Percentiles rank a stretch among this genome's conserved stretches.
Conservation (phyloP, 1,284 basidiomycete genomes). For the Ustilago esculenta region DNA sequence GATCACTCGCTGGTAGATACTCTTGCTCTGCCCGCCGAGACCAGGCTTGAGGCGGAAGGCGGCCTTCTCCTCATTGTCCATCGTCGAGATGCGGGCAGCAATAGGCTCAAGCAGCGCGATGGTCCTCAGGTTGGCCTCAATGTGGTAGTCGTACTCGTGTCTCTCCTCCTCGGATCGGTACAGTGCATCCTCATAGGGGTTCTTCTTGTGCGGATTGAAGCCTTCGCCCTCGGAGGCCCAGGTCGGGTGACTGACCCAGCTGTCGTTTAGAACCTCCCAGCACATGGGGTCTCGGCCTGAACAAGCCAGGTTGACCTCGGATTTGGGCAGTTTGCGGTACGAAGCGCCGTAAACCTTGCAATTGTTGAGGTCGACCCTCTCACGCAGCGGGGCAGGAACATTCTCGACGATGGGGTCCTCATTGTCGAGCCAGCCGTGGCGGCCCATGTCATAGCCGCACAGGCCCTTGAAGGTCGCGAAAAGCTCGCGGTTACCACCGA, state of each 20-base stretch:
- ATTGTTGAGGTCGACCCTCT: conserved; percentile 64
- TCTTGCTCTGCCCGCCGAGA: conserved; percentile 86
- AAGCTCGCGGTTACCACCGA: conserved; percentile 80
- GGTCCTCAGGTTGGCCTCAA: conserved; percentile 90
- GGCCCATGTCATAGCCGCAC: conserved; percentile 78
- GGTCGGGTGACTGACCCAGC: conserved; percentile 87
- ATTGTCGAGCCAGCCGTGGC: conserved; percentile 72
- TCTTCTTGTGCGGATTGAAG: conserved; percentile 96
- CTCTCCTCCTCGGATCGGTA: conserved; percentile 98
- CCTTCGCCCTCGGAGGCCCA: conserved; percentile 95
- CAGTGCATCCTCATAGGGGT: conserved; percentile 92
- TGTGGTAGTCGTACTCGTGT: conserved; percentile 96
- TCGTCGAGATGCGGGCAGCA: conserved; percentile 83
- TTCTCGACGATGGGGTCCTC: conserved; percentile 69
- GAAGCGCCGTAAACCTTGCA: conserved; percentile 78
- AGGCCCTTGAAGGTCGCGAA: conserved; percentile 87
- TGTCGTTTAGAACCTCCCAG: conserved; percentile 84
- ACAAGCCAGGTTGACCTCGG: conserved; percentile 87
- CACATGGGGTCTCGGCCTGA: conserved; percentile 94
- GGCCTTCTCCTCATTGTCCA: conserved; percentile 87
- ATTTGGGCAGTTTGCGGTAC: conserved; percentile 87
- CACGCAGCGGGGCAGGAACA: conserved; percentile 66
- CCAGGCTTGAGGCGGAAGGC: conserved; percentile 86
- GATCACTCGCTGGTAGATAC: conserved; percentile 90
- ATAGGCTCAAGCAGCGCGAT: conserved; percentile 93